phyloP scores from a whole-genome alignment of 495 filamentous ascomycete genomes.

The Tetracladium setigerum region DNA sequence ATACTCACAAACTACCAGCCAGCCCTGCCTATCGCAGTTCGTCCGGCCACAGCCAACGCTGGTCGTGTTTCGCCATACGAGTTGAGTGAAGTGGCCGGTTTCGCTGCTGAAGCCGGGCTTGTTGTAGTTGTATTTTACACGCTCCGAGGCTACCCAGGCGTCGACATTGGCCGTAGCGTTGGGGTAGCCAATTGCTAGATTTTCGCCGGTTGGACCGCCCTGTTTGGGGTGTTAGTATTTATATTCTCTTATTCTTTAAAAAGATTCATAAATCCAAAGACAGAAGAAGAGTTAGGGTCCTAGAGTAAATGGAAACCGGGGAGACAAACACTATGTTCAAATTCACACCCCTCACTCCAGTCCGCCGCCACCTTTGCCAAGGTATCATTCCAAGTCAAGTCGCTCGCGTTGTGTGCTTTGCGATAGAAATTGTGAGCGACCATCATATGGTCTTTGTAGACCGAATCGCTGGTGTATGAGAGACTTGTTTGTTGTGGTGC shows the following conservation, averaged over 20 bases:
- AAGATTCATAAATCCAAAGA: not conserved
- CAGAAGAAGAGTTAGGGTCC: not conserved
- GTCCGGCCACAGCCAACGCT: conserved; percentile 60
- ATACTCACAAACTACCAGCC: conserved; percentile 81
- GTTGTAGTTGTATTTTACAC: conserved; percentile 48
- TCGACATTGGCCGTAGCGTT: conserved; percentile 52
- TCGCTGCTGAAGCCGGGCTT: conserved; percentile 46
- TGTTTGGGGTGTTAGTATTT: conserved; percentile 21
- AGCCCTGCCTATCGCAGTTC: conserved; percentile 52
- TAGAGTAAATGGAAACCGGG: not conserved
- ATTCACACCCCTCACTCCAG: conserved; percentile 47
- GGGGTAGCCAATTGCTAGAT: conserved; percentile 62
- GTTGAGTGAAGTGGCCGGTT: conserved; percentile 82
- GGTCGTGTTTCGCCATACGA: conserved; percentile 70
- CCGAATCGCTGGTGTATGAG: conserved; percentile 35
- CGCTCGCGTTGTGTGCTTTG: conserved; percentile 49
- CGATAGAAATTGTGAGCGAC: conserved; percentile 64
- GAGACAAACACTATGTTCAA: conserved; percentile 51
- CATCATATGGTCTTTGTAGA: conserved; percentile 53
- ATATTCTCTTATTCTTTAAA: not conserved
- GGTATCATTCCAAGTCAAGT: conserved; percentile 58
- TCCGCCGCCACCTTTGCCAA: conserved; percentile 46
- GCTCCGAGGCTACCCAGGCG: conserved; percentile 64
- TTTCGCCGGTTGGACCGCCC: conserved; percentile 68
- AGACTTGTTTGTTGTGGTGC: conserved; percentile 7